Conservation (phyloP, 2,329 filamentous ascomycete species). For the Penicillium sp. region DNA sequence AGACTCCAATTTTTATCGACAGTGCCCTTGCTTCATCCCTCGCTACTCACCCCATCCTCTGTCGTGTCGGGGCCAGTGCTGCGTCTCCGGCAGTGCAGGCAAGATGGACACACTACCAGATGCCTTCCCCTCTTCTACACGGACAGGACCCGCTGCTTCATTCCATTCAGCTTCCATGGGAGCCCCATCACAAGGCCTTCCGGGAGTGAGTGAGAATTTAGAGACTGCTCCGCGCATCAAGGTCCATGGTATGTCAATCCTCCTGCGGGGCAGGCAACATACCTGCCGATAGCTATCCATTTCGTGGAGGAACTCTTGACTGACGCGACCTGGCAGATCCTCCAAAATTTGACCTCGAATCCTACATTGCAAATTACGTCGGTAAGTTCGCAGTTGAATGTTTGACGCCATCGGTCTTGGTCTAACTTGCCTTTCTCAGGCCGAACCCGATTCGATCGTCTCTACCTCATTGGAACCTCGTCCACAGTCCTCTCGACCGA, state of each 20-base stretch:
- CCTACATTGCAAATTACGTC: constrained; percentile 86
- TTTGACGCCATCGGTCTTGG: background rate
- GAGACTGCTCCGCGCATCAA: constrained; percentile 22
- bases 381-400: constrained; percentile 52
- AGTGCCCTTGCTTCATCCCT: background rate
- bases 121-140: constrained; percentile 26
- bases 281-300: constrained; percentile 3
- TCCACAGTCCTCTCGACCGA: constrained; percentile 77
- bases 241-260: constrained; percentile 33
- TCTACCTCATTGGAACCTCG: constrained; percentile 76
- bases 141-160: constrained; percentile 9
- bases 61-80: constrained; percentile 6
- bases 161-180: constrained; percentile 12
- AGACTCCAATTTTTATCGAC: background rate
- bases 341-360: constrained; percentile 88
- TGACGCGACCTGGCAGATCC: constrained; percentile 54
- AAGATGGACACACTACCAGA: constrained; percentile 32
- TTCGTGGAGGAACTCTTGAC: background rate
- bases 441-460: constrained; percentile 76
- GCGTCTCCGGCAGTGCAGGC: constrained; percentile 2
- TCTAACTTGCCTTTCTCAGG: constrained; percentile 53
- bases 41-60: background rate
- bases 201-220: constrained; percentile 2
- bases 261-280: constrained; percentile 5
- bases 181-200: background rate